Percentiles rank a stretch among this genome's conserved stretches.
These are phyloP conservation scores for Penicillium decumbens DNA, from an alignment of 2,329 filamentous ascomycete genomes.

Conservation along the genomic window DNA sequence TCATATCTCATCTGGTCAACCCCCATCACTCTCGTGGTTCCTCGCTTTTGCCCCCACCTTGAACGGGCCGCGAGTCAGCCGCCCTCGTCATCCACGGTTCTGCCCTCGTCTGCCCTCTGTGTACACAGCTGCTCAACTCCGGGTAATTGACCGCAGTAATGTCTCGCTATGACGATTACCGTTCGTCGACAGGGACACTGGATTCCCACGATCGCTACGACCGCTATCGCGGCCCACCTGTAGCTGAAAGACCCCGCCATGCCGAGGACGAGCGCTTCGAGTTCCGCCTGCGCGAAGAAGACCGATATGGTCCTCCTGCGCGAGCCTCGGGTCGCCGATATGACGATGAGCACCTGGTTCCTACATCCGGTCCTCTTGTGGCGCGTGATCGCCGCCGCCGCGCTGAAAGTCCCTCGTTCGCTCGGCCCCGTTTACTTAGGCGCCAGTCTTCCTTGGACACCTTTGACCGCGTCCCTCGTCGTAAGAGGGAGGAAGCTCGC, in stretches of 20 bases:
- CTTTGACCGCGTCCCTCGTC: constrained; percentile 69
- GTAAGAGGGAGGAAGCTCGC: constrained; percentile 44
- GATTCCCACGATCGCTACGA: constrained; percentile 42
- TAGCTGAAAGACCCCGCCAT: constrained; percentile 32
- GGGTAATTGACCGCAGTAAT: constrained; percentile 21
- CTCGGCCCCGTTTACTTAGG: constrained; percentile 65
- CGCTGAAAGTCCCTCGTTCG: constrained; percentile 49
- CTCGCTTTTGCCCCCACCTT: constrained; percentile 16
- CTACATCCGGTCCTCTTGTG: constrained; percentile 50
- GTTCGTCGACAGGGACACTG: constrained; percentile 32
- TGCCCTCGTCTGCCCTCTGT: not conserved
- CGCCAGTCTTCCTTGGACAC: constrained; percentile 87
- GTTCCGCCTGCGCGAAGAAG: constrained; percentile 39
- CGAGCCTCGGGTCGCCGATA: constrained; percentile 37
- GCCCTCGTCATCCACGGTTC: constrained; percentile 37
- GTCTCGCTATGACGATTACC: constrained; percentile 38
- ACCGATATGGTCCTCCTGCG: constrained; percentile 43
- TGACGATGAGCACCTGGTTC: constrained; percentile 40
- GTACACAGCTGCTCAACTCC: not conserved
- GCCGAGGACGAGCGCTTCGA: constrained; percentile 41
- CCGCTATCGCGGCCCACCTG: constrained; percentile 37
- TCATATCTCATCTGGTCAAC: not conserved
- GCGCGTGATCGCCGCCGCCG: constrained; percentile 53
- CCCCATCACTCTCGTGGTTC: constrained; percentile 16
- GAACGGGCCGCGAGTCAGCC: constrained; percentile 34